Conservation (phyloP, 805 yeast species). For the Starmerella floricola region DNA sequence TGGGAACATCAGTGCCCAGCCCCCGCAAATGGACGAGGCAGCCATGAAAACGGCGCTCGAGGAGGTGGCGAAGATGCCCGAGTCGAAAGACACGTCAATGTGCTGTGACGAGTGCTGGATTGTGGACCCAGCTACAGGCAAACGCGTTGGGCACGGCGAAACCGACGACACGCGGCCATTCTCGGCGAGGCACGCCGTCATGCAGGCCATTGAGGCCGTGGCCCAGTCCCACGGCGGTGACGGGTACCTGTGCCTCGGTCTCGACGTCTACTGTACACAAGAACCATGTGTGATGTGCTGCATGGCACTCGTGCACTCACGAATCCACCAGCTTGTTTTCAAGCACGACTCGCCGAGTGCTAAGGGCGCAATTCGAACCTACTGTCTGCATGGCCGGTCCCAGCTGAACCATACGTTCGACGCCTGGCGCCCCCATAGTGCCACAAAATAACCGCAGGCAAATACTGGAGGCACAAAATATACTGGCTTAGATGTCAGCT, state of each 20-base stretch:
- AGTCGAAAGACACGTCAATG: slow-evolving; percentile 27
- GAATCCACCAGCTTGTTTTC: slow-evolving; percentile 59
- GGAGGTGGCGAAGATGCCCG: slow-evolving; percentile 28
- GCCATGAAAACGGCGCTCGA: slow-evolving; percentile 31
- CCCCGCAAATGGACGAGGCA: slow-evolving; percentile 38
- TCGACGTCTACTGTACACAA: slow-evolving; percentile 75
- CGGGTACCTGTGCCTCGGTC: slow-evolving; percentile 59
- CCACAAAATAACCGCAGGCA: no score
- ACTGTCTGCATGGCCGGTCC: slow-evolving; percentile 61
- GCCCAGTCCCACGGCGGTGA: slow-evolving; percentile 34
- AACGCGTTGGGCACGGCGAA: slow-evolving; percentile 33
- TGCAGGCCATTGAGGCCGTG: slow-evolving; percentile 54
- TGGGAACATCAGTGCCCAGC: slow-evolving; percentile 54
- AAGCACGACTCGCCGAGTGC: slow-evolving; percentile 38
- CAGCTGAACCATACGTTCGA: slow-evolving; percentile 81
- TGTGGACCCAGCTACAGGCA: slow-evolving; percentile 42
- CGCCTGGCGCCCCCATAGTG: slow-evolving; percentile 52
- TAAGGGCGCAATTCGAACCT: slow-evolving; percentile 45
- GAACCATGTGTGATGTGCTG: slow-evolving; percentile 96
- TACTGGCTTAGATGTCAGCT: no score
- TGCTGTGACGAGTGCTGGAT: slow-evolving; percentile 39
- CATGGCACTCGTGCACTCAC: slow-evolving; percentile 90
- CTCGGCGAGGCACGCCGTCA: slow-evolving; percentile 62
- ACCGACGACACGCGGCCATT: slow-evolving; percentile 29
- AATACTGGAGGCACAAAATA: no score